These are phyloP conservation scores for Lumnitzera littorea DNA, from an alignment of 345 rosid genomes.

Conservation along the genomic window DNA sequence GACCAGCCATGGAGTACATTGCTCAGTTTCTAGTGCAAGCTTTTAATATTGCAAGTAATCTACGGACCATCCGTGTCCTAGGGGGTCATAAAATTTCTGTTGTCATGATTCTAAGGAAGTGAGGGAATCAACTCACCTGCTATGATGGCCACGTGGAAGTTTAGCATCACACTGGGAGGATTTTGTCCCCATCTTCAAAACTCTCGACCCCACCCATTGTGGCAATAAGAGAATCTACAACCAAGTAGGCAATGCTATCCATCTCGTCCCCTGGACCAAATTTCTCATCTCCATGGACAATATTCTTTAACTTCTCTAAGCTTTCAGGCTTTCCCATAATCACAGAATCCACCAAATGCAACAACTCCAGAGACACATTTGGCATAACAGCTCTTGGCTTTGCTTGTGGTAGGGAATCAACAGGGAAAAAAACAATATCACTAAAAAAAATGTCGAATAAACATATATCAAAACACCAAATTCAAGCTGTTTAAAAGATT, in stretches of 20 bases:
- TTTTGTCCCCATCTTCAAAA: constrained; percentile 89
- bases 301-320: constrained; percentile 78
- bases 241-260: constrained; percentile 72
- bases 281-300: constrained; percentile 68
- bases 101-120: constrained; percentile 75
- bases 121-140: constrained; percentile 90
- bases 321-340: constrained; percentile 97
- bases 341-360: constrained; percentile 97
- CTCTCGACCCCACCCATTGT: constrained; percentile 99
- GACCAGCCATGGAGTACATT: constrained; percentile 93
- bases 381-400: constrained; percentile 74
- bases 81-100: constrained; percentile 66
- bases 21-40: constrained; percentile 99
- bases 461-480: too few relatives aligned
- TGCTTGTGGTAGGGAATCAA: constrained; percentile 57
- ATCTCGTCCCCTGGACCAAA: constrained; percentile 73
- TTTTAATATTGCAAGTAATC: constrained; percentile 82
- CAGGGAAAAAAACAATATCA: constrained; percentile 42
- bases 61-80: constrained; percentile 86
- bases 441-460: neutral
- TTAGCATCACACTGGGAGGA: constrained; percentile 99
- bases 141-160: constrained; percentile 94
- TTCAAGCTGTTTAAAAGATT: too few relatives aligned
- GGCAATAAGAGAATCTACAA: constrained; percentile 94
- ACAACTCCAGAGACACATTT: constrained; percentile 91